Base-by-base conservation (phyloP, 768 basidiomycete genomes). In the Russula dissimulans region DNA sequence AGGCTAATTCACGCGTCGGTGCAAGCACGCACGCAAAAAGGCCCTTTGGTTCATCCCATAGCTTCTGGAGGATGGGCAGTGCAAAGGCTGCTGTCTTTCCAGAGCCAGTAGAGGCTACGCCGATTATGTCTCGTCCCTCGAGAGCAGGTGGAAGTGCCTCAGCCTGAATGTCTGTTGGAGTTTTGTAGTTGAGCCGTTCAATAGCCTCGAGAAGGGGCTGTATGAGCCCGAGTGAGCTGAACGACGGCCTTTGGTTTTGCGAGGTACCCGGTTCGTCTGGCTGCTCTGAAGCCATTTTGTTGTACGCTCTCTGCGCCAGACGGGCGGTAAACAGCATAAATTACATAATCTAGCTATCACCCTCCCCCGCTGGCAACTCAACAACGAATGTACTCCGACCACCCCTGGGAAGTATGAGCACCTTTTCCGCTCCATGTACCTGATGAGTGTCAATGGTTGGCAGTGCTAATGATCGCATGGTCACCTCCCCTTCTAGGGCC, bases 1-100 rank as follows among this genome's bases (percentile, higher is more conserved):
- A 95, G 36, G 97, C 97, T 66, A 99, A 78, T 75, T 99, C 97
- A 68, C 95, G 86, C n/a, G 97, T 99, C 12, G 97, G 97, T 15
- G 95, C 94, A 42, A 99, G 79, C 15, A 98, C 85, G 68, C 91
- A 89, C 14, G 93, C 93, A 70, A 94, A 99, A 43, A 95, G 80
- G 22, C 92, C 90, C 68, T 87, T 87, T 48, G 97, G 97, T 34
- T 95, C 89, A 51, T 94, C 89, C 94, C 94, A 98, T 72, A 98
- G 74, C 66, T 91, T 91, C 73, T 99, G 97, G 39, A 99, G 75
- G 60, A 99, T 95, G 2, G 97, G 97, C 5, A 98, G 75, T 29
- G 91, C 93, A 73, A 98, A 98, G 22, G 97, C 95, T 15, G 94
- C 95, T 0, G 97, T 98, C 77, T 99, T 98, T 66, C 95, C 97